Conservation (phyloP, 148 eudicot genomes). For the Chenopodium album region DNA sequence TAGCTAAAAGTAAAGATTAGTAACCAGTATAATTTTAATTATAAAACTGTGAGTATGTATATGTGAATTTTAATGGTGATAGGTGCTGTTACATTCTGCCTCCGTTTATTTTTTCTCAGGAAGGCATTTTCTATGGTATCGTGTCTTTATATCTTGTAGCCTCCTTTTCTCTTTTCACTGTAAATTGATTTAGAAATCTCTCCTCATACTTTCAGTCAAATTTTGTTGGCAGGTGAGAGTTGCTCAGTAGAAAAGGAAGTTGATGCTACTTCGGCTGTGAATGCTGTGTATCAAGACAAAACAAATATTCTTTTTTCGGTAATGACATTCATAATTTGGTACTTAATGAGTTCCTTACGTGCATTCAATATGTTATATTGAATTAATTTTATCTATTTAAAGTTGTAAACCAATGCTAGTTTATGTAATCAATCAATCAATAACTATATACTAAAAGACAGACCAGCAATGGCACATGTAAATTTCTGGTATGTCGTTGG, state of each 20-base stretch:
- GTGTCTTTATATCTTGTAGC: background rate
- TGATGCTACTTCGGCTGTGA: slow-evolving; percentile 59
- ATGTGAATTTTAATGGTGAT: background rate
- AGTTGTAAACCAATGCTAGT: background rate
- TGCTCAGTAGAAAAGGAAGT: slow-evolving; percentile 95
- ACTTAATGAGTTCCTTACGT: background rate
- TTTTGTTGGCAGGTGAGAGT: slow-evolving; percentile 79
- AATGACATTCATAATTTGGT: slow-evolving; percentile 15
- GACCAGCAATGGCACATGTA: no score
- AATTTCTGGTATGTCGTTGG: no score
- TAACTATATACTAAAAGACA: no score
- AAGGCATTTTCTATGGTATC: background rate
- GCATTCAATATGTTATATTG: background rate
- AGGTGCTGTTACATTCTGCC: background rate
- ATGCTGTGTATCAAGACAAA: slow-evolving; percentile 98
- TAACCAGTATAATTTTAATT: no score
- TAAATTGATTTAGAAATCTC: background rate
- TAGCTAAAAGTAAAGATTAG: background rate
- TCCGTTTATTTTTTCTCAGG: background rate
- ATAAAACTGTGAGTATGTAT: background rate
- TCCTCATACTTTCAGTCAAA: slow-evolving; percentile 5
- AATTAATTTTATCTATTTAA: background rate
- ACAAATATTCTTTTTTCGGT: slow-evolving; percentile 97
- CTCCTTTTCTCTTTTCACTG: slow-evolving; percentile 4
- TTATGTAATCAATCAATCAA: background rate